Evolutionary conservation across 768 basidiomycete genomes (phyloP).

Genomic region (Tricholoma flavovirens): DNA sequence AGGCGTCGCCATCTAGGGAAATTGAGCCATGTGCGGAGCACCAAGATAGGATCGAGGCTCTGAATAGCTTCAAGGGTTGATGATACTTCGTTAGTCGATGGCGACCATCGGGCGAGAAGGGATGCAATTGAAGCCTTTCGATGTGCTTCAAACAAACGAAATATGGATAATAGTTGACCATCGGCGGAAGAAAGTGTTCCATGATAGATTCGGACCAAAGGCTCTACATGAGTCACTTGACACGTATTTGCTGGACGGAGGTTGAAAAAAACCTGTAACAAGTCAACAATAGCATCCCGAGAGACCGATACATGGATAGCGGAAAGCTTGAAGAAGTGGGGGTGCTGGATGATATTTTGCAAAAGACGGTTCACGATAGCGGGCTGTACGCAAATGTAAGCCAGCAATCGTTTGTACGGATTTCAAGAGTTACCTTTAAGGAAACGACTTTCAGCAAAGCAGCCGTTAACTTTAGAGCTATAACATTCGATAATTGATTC

Average conservation of each 20-base stretch:
- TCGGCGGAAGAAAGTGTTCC: constrained; percentile 70
- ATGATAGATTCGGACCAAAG: constrained; percentile 66
- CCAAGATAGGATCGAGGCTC: constrained; percentile 58
- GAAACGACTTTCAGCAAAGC: constrained; percentile 33
- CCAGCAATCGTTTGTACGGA: neutral
- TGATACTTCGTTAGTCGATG: constrained; percentile 36
- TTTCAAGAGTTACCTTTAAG: constrained; percentile 50
- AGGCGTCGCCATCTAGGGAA: constrained; percentile 66
- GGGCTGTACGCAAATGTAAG: constrained; percentile 40
- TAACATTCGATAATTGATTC: constrained; percentile 41
- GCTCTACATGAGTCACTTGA: constrained; percentile 78
- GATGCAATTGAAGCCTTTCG: constrained; percentile 59
- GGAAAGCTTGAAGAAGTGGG: constrained; percentile 47
- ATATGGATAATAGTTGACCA: constrained; percentile 61
- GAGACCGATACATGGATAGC: constrained; percentile 18
- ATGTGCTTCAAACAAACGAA: constrained; percentile 72
- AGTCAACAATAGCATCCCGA: constrained; percentile 44
- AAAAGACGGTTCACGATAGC: constrained; percentile 67
- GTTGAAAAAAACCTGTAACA: constrained; percentile 64
- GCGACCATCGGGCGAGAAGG: constrained; percentile 64
- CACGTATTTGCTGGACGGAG: constrained; percentile 80
- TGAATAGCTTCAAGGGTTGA: constrained; percentile 59
- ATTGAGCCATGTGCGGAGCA: constrained; percentile 64
- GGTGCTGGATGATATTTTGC: constrained; percentile 70
- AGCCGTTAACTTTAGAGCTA: constrained; percentile 38